Conservation (phyloP, 331 rosid species). For the Pyrus hybrid region DNA sequence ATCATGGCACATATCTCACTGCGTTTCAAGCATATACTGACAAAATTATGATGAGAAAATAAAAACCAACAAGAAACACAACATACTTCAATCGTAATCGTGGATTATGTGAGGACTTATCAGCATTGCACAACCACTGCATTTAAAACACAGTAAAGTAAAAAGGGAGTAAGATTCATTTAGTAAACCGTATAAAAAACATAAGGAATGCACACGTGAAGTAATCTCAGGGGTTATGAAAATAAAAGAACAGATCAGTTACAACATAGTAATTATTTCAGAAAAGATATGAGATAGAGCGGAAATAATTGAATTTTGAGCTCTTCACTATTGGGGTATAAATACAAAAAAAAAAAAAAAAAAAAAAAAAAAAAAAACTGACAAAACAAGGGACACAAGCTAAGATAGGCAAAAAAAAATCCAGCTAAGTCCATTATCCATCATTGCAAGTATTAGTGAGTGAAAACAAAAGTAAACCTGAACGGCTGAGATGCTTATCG, state of each 20-base stretch:
- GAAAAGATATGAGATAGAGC: background rate
- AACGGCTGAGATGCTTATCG: conserved; percentile 91
- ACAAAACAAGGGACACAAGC: background rate
- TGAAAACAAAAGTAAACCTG: conserved; percentile 46
- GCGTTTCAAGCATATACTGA: background rate
- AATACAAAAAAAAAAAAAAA: background rate
- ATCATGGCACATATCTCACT: background rate
- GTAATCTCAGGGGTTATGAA: background rate
- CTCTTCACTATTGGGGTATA: background rate
- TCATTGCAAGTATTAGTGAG: background rate
- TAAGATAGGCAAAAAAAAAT: background rate
- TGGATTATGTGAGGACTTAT: conserved; percentile 84
- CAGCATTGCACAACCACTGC: conserved; percentile 99
- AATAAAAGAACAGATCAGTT: background rate
- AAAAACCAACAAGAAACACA: background rate
- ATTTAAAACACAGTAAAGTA: conserved; percentile 10
- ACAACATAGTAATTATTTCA: background rate
- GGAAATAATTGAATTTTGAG: background rate
- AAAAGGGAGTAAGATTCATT: background rate
- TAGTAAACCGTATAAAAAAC: background rate
- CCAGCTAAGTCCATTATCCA: background rate
- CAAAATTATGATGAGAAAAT: background rate
- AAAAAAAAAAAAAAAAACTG: no score
- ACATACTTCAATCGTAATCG: conserved; percentile 80
- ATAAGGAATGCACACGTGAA: background rate